Conservation (phyloP, 148 eudicot genomes). For the Chenopodium album region DNA sequence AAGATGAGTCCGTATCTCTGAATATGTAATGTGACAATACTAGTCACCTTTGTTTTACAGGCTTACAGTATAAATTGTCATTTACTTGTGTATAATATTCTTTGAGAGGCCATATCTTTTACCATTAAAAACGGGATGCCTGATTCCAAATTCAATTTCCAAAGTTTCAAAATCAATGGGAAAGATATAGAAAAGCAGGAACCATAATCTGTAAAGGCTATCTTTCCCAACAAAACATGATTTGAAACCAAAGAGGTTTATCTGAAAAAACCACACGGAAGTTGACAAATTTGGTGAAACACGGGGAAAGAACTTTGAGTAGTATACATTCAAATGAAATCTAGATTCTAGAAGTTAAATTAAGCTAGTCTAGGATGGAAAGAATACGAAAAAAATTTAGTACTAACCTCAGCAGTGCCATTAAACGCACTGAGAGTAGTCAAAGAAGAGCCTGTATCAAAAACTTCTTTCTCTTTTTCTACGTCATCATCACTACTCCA, state of each 20-base stretch:
- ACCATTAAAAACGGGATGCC: not conserved
- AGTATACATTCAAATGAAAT: not conserved
- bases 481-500: slow-evolving; percentile 81
- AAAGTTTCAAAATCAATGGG: not conserved
- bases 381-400: not conserved
- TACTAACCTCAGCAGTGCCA: slow-evolving; percentile 46
- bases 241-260: not conserved
- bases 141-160: not conserved
- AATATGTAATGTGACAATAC: too few relatives aligned
- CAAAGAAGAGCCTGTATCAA: slow-evolving; percentile 35
- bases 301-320: not conserved
- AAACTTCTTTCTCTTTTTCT: slow-evolving; percentile 39
- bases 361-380: not conserved
- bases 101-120: not conserved
- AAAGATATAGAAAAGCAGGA: not conserved
- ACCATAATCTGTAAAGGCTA: too few relatives aligned
- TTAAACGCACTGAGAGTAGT: slow-evolving; percentile 27
- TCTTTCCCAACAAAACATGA: not conserved
- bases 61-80: not conserved
- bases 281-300: not conserved
- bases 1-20: not conserved
- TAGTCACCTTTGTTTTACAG: not conserved
- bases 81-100: too few relatives aligned
- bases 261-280: not conserved
- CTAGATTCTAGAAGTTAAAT: not conserved